Evolutionary conservation across 2,329 filamentous ascomycete species (phyloP), one percentile per base, ranked within the genome.

Genomic region (Fusarium pseudonygamai): DNA sequence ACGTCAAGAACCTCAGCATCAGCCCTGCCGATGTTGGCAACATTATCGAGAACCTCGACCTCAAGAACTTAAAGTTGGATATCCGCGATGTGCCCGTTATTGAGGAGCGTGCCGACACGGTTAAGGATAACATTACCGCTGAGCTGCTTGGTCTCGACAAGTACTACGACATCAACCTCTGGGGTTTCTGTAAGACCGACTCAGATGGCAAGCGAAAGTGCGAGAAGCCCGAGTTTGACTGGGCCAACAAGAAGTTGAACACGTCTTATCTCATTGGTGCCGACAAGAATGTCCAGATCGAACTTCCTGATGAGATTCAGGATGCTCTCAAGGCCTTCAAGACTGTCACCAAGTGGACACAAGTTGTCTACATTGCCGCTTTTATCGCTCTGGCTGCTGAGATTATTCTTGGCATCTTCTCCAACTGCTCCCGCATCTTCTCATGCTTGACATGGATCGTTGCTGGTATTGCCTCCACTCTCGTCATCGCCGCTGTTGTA

Each of bases 361-460:
- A 95, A 83, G 87, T 96, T 68, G 91, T 92, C 72, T 97, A 95
- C 82, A 87, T 94, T 75, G 87, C 94, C 71, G 91, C 93, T 57
- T 87, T 95, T 77, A 82, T 91, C 71, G 86, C 90, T 24, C 93
- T 96, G 12, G 88, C 86, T 46, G 83, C 91, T 32, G 93, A 95
- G 82, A 87, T 98, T 67, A 71, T 96, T 49, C 84, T 97, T 52
- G 95, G 95, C 70, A 85, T 97, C 79, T 92, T 96, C 72, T 92
- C 95, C 72, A 92, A 93, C 82, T 97, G 92, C 88, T 94, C 92
- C 69, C 90, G 94, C 73, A 91, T 90, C 84, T 91, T 96, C 58
- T 95, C 93, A 60, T 93, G 96, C 82, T 83, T 94, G 67, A 97
- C 94, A 47, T 97, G 92, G 82, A 84, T 98, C 69, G 84, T 96